phyloP scores from a whole-genome alignment of 2,329 filamentous ascomycete genomes.

The Fusarium hainanense region DNA sequence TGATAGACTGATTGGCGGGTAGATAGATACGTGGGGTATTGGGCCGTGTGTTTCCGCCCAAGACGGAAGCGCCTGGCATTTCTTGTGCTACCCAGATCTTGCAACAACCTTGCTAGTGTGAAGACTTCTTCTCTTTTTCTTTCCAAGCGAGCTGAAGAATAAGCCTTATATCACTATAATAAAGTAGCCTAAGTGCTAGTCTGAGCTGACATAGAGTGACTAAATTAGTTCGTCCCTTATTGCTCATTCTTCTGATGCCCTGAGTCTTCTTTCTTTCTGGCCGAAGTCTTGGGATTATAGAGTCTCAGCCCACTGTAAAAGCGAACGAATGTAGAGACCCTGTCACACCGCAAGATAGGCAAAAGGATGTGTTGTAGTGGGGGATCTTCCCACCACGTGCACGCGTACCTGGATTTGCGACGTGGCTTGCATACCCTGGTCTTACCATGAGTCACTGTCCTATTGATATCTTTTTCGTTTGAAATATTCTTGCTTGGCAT shows the following conservation, averaged over 20 bases:
- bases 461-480: neutral
- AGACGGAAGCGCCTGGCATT: neutral
- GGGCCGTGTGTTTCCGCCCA: neutral
- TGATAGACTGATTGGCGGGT: neutral
- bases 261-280: neutral
- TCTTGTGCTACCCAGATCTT: neutral
- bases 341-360: conserved; percentile 2
- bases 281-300: neutral
- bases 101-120: neutral
- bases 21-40: neutral
- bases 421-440: neutral
- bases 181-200: neutral
- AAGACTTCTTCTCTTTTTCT: neutral
- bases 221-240: no score
- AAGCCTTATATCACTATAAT: neutral
- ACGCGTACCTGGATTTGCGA: conserved; percentile 2
- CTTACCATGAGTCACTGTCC: neutral
- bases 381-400: neutral
- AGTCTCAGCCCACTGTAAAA: neutral
- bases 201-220: neutral
- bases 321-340: neutral
- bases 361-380: neutral
- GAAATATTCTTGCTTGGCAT: neutral
- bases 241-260: no score
- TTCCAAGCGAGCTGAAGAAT: neutral